Base-by-base conservation (phyloP, 192 early-diverging fungal genomes). In the Radiomyces spectabilis region DNA sequence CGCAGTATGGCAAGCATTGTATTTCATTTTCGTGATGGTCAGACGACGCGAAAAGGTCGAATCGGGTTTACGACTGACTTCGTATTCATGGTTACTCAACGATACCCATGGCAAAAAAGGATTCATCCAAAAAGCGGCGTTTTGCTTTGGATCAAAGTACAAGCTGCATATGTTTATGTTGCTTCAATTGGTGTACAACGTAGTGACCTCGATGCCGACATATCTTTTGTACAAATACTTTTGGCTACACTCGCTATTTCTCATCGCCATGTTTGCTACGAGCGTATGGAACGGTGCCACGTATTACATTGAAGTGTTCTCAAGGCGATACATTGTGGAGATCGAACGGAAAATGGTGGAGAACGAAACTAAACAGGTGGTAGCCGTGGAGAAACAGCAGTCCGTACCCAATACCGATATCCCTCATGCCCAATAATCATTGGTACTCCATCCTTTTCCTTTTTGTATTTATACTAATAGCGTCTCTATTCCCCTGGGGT, bases 241-340 rank as follows among this genome's bases (percentile, higher is more conserved):
- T 58, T 74, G 61, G 55, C 43, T 80, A 19, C 75, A 86, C 41
- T 77, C 81, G 4, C 48, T 44, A 0, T 78, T 80, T 24, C 53
- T 86, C 13, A 64, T 81, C 5, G 31, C 57, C 8, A 64, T 78
- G 58, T 71, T 84, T 53, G 64, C 61, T 29, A 66, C 74, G 22
- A 78, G 78, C 45, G 79, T 80, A 6, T 84, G 73, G 70, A 86
- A 86, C 41, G 84, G 84, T 4, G 81, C 82, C 3, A 68, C 66
- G 32, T 86, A 83, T 41, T 86, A 86, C 65, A 80, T 86, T 63
- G 84, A 86, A 32, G 82, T 86, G 1, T 86, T 86, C 53, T 74
- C 71, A 32, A 67, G 71, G 39, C 65, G 76, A 35, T 86, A 86
- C 38, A 55, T 56, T 16, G 12, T 51, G 12, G 68, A 70, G 18